Conservation (phyloP, 2,329 filamentous ascomycete genomes). For the Zasmidium angulare region DNA sequence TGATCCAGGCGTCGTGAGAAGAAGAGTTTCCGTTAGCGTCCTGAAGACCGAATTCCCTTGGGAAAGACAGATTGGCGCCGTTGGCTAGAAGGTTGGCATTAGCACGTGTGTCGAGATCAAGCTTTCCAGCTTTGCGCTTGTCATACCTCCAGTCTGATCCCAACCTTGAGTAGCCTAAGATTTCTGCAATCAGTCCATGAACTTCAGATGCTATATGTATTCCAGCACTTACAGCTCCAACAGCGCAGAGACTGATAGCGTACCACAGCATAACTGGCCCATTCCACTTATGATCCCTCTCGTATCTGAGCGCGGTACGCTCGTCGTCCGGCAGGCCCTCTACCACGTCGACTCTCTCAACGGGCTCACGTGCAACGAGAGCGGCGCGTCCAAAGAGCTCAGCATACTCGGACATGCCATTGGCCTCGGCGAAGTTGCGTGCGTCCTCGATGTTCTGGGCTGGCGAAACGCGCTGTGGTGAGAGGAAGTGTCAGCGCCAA, state of each 20-base stretch:
- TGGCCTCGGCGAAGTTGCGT: constrained; percentile 32
- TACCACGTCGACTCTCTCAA: constrained; percentile 59
- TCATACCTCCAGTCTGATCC: constrained; percentile 33
- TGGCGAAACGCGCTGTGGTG: constrained; percentile 33
- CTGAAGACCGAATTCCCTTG: constrained; percentile 35
- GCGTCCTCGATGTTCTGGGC: constrained; percentile 37
- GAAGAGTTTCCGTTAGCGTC: constrained; percentile 9
- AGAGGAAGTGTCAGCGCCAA: constrained; percentile 12
- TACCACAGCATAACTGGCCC: constrained; percentile 63
- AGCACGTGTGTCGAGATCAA: constrained; percentile 8
- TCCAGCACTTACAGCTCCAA: constrained; percentile 27
- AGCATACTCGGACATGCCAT: constrained; percentile 39
- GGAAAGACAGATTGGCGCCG: constrained; percentile 53
- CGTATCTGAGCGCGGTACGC: constrained; percentile 59
- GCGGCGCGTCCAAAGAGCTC: constrained; percentile 49
- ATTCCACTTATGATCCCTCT: constrained; percentile 67
- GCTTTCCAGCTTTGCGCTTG: background rate
- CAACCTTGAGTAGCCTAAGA: constrained; percentile 28
- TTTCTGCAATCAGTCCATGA: background rate
- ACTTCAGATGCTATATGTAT: constrained; percentile 25
- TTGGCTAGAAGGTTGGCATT: constrained; percentile 36
- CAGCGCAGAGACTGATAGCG: constrained; percentile 54
- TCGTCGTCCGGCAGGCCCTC: constrained; percentile 61
- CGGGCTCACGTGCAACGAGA: constrained; percentile 70
- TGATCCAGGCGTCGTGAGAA: constrained; percentile 26